Evolutionary conservation across 257 asterid species (phyloP).

Genomic region (Nicotiana benthamiana): DNA sequence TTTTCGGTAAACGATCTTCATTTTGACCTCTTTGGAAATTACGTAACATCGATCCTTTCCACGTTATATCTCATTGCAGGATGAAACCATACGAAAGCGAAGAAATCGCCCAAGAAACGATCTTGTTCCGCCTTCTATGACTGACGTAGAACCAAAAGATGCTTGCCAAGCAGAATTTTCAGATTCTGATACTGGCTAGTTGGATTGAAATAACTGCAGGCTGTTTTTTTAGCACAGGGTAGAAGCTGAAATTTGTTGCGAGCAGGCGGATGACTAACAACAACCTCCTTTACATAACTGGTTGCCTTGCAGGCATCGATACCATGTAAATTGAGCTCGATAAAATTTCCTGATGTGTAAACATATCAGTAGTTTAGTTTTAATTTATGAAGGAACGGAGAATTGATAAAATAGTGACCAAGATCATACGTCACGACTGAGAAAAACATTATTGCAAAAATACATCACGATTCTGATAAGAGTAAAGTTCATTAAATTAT

Average conservation of each 20-base stretch:
- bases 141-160: constrained; percentile 57
- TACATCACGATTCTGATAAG: neutral
- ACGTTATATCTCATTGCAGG: constrained; percentile 30
- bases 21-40: neutral
- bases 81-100: constrained; percentile 26
- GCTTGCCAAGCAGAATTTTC: constrained; percentile 53
- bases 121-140: constrained; percentile 67
- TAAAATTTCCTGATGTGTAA: neutral
- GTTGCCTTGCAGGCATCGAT: neutral
- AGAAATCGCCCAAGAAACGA: constrained; percentile 32
- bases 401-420: neutral
- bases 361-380: neutral
- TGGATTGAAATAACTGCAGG: neutral
- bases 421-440: neutral
- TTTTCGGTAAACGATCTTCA: neutral
- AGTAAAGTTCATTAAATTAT: neutral
- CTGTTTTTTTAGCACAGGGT: neutral
- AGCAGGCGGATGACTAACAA: neutral
- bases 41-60: neutral
- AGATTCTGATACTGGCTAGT: constrained; percentile 61
- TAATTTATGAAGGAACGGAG: neutral
- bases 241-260: neutral
- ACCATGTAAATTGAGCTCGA: neutral
- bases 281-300: neutral
- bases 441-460: neutral